phyloP scores from a whole-genome alignment of 1,139 yeast genomes.

The Debaryomycetaceae sp. region DNA sequence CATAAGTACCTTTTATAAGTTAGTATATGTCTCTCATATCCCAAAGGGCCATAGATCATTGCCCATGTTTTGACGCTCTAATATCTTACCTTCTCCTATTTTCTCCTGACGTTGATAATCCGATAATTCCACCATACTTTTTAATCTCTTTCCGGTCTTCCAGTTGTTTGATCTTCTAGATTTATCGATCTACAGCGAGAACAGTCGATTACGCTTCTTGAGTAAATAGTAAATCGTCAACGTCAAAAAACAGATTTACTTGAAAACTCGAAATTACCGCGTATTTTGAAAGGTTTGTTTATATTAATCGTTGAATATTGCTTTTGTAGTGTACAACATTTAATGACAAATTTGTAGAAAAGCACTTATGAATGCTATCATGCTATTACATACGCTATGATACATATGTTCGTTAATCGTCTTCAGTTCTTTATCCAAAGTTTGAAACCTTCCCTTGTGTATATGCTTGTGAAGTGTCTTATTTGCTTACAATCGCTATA shows the following conservation, averaged over 20 bases:
- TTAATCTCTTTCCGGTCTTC: not conserved
- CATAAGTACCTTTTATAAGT: constrained; percentile 66
- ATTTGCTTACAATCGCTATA: not conserved
- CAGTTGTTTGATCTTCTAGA: not conserved
- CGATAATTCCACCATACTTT: constrained; percentile 72
- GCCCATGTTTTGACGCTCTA: not conserved
- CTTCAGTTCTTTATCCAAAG: no score
- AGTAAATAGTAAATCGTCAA: not conserved
- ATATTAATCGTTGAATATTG: no score
- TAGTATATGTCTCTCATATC: constrained; percentile 6
- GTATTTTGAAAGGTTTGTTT: not conserved
- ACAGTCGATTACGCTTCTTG: not conserved
- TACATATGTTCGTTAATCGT: no score
- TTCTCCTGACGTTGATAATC: constrained; percentile 93
- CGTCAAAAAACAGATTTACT: not conserved
- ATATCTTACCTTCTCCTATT: constrained; percentile 77
- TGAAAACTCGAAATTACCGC: not conserved
- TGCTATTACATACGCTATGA: no score
- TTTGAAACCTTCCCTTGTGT: not conserved
- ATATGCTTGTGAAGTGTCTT: not conserved
- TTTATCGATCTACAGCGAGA: not conserved
- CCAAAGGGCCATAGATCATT: not conserved
- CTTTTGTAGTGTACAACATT: not conserved
- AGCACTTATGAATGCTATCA: no score
- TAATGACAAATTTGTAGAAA: no score